Base-by-base conservation (phyloP, 495 filamentous ascomycete genomes). In the Talaromyces trachyspermus region DNA sequence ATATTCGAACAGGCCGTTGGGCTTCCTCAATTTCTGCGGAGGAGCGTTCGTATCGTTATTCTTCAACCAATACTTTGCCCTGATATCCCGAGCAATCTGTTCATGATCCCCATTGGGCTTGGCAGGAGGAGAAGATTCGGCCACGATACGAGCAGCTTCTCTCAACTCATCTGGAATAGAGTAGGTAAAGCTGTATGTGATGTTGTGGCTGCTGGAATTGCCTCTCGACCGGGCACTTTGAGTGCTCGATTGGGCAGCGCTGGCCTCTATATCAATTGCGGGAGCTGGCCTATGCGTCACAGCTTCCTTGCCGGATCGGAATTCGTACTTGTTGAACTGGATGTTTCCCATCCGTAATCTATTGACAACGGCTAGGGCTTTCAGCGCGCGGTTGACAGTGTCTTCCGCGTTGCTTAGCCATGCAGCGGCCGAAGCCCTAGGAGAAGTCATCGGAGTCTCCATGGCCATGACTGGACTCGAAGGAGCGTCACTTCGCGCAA, bases 61-160 rank as follows among this genome's bases (percentile, higher is more conserved):
- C 27, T 12, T 30, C 6, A 12, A 30, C 7, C 27, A 6, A 30
- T 30, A 30, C 12, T 30, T 30, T 30, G 27, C 27, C 7, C 27
- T 6, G 7, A 30, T 30, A 30, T 12, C 27, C 27, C 12, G 7
- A 12, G 27, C 27, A 12, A 30, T 12, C 12, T 30, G 7, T 6
- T 6, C 27, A 30, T 30, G 12, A 30, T 30, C 12, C 6, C 6
- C 7, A 30, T 30, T 12, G 7, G 7, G 12, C 6, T 30, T 30
- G 7, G 27, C 6, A 30, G 27, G 27, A 30, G 27, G 27, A 6
- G 12, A 6, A 7, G 27, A 30, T 32, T 56, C 50, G 1, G 54
- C 54, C 3, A 56, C 36, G n/a, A 52, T 35, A 4, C 43, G 46
- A 9, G 54, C 54, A 19, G 54, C 50, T 14, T 52, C 41, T 12